Base-by-base conservation (phyloP, 106 monocot genomes). In the Amphibolis antarctica region DNA sequence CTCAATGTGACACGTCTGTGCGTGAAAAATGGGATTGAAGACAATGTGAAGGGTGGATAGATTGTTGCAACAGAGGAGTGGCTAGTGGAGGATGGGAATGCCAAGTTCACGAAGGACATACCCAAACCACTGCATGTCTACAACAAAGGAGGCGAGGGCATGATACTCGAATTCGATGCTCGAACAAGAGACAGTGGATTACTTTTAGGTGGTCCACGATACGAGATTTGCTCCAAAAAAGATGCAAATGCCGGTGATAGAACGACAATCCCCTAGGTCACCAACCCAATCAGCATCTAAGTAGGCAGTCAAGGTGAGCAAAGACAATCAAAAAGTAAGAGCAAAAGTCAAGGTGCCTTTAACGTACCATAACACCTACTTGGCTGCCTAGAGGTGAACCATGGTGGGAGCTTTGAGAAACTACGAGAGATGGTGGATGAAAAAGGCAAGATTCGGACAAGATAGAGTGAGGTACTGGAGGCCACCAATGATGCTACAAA, bases 401-500 rank as follows among this genome's bases (percentile, higher is more conserved):
- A 9, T 12, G 45, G 5, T 45, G 45, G 45, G 45, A 45, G 45
- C 45, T 45, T 45, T 45, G 5, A 45, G 12, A 45, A 45, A 45
- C 12, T 45, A 12, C 5, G 45, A 45, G 5, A 45, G 45, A 45
- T 5, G 45, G 45, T 45, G 1, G 22, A 44, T 6, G 27, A 26
- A 27, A 9, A 67, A 69, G 44, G 59, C 20, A 58, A 69, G 47
- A 59, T 30, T 46, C 18, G 1, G 69, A 9, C 45, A 9, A 9
- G 45, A 45, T 45, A 45, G 12, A 9, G 45, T 45, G 45, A 45
- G 45, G 45, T 45, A 45, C 12, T 45, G 45, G 12, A 45, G 45
- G 10, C 45, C 45, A 45, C 45, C 45, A 45, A 45, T 45, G 12
- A 45, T 5, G 10, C 45, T 45, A 5, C 45, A 45, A 45, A 9